A percentile compares a stretch with the other conserved stretches of the same genome.
Evolutionary conservation across 2,329 filamentous ascomycete genomes (phyloP).

Genomic region (Calonectria pseudoturangicola): DNA sequence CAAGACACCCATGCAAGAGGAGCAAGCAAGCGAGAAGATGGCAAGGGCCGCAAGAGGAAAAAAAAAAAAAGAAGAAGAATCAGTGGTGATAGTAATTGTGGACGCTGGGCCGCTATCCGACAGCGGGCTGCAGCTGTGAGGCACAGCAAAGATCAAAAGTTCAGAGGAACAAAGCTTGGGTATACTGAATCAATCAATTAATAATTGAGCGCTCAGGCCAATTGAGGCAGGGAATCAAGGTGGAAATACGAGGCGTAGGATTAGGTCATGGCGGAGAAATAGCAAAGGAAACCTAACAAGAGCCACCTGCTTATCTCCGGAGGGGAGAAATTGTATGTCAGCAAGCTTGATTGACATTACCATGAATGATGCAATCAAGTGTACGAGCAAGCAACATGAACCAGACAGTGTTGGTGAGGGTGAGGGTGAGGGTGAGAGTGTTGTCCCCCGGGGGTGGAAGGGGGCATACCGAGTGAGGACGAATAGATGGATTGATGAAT

Average conservation of each 20-base stretch:
- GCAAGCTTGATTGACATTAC: neutral
- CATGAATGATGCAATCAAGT: neutral
- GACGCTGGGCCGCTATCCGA: constrained; percentile 14
- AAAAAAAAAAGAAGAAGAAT: neutral
- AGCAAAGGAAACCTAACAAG: constrained; percentile 4
- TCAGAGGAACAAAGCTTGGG: neutral
- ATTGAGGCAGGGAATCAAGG: constrained; percentile 15
- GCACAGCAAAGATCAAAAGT: constrained; percentile 30
- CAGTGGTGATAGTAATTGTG: constrained; percentile 18
- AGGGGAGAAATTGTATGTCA: neutral
- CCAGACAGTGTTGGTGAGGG: neutral
- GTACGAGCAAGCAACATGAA: neutral
- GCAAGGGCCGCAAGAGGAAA: neutral
- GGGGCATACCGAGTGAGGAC: neutral
- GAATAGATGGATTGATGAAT: no score
- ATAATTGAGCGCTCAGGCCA: constrained; percentile 21
- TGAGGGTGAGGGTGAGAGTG: neutral
- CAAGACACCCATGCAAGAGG: neutral
- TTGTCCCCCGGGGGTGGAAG: neutral
- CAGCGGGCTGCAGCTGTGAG: constrained; percentile 16
- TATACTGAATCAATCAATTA: constrained; percentile 8
- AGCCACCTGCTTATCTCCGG: constrained; percentile 21
- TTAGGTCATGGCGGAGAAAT: constrained; percentile 8
- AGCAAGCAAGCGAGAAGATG: neutral
- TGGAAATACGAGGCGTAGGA: constrained; percentile 20